Percentiles rank a stretch among this genome's conserved stretches.
Evolutionary conservation across 2,329 filamentous ascomycete species (phyloP).

Genomic region (Cytospora leucostoma): DNA sequence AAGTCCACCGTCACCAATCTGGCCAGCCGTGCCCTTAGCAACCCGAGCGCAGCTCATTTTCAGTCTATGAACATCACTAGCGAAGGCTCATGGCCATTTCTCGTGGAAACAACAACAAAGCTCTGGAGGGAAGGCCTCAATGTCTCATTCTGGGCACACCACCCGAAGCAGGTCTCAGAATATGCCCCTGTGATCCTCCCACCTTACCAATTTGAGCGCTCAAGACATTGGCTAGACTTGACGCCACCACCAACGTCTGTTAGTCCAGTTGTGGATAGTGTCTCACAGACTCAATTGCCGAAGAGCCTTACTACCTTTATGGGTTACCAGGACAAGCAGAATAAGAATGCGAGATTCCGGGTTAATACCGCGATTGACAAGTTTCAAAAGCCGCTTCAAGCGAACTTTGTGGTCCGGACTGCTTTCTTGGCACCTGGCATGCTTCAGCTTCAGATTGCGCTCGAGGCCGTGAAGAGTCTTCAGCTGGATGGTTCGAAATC

Average conservation of each 20-base stretch:
- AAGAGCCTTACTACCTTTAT: constrained; percentile 29
- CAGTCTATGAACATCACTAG: constrained; percentile 33
- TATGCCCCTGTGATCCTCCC: constrained; percentile 37
- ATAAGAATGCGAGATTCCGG: constrained; percentile 39
- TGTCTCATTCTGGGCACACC: constrained; percentile 43
- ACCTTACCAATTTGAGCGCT: constrained; percentile 46
- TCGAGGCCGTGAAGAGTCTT: constrained; percentile 39
- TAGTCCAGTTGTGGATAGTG: constrained; percentile 1
- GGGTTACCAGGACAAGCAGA: constrained; percentile 25
- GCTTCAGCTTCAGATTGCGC: constrained; percentile 39
- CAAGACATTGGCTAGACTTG: constrained; percentile 42
- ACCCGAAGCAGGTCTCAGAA: constrained; percentile 31
- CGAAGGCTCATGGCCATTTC: constrained; percentile 20
- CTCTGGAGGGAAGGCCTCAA: constrained; percentile 45
- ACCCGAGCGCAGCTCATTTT: constrained; percentile 23
- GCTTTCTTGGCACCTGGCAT: constrained; percentile 43
- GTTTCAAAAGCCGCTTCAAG: constrained; percentile 39
- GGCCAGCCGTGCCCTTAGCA: constrained; percentile 34
- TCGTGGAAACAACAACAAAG: constrained; percentile 33
- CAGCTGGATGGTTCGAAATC: neutral
- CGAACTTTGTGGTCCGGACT: constrained; percentile 43
- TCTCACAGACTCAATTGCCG: constrained; percentile 22
- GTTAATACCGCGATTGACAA: constrained; percentile 42
- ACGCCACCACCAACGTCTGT: constrained; percentile 30
- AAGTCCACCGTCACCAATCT: constrained; percentile 40